Percentiles rank a stretch among this genome's conserved stretches.
These are phyloP conservation scores for Bipolaris gigantea DNA, from an alignment of 2,329 filamentous ascomycete species.

Conservation along the genomic window DNA sequence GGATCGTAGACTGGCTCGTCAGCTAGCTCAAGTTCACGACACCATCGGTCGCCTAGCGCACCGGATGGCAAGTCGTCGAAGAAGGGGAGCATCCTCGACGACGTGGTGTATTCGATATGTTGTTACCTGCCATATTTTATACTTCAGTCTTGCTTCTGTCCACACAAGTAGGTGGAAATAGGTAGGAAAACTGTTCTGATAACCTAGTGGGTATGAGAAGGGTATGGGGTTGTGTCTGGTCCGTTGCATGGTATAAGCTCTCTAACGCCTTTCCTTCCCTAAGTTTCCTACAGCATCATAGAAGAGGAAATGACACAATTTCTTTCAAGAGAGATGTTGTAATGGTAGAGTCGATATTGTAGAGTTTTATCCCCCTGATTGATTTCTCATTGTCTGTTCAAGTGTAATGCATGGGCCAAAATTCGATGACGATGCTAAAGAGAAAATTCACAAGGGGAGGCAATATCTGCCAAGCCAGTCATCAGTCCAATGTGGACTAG, in stretches of 20 bases:
- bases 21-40: conserved; percentile 19
- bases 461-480: conserved; percentile 9
- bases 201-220: neutral
- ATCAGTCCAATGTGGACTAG: neutral
- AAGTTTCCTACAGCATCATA: neutral
- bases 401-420: neutral
- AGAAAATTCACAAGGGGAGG: neutral
- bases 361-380: neutral
- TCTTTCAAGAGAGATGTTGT: neutral
- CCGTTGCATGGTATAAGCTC: neutral
- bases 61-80: conserved; percentile 33
- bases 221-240: no score
- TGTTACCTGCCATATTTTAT: conserved; percentile 41
- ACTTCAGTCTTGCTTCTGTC: conserved; percentile 41
- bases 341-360: neutral
- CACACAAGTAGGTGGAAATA: conserved; percentile 12
- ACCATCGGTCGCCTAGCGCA: conserved; percentile 12
- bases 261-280: neutral
- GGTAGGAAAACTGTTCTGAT: neutral
- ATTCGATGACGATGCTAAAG: neutral
- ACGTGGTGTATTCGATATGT: conserved; percentile 35
- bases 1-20: conserved; percentile 30
- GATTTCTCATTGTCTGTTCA: neutral
- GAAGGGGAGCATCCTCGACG: conserved; percentile 29
- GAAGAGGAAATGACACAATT: no score